Base-by-base conservation (phyloP, 2,329 filamentous ascomycete species). In the Diaporthe capsici region DNA sequence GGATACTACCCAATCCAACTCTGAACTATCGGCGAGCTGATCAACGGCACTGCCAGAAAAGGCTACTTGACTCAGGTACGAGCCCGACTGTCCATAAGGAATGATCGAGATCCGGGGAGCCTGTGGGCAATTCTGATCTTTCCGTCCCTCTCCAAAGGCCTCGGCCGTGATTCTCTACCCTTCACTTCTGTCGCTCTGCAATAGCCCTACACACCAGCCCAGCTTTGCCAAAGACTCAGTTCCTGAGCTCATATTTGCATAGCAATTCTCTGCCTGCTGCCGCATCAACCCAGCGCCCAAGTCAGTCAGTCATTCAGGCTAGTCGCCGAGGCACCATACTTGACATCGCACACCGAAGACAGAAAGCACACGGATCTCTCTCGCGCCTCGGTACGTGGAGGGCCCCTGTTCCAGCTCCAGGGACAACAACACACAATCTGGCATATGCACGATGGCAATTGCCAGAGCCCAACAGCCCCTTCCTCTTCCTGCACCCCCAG, bases 21-120 rank as follows among this genome's bases (percentile, higher is more conserved):
- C 20, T 51, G 47, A 70, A 55, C n/a, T n/a, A 22, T 28, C n/a
- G 9, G n/a, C 49, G 47, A 70, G 34, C 65, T 55, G 65, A 53
- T 53, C 65, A 39, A 68, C 44, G 65, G 47, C 31, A 53, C 47
- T 55, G 65, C 34, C 63, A 68, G 31, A 53, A 4, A 28, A 70
- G 49, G n/a, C 49, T 22, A 55, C 47, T 70, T 55, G 65, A 70
- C 65, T 70, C 65, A 70, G 65, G 65, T 70, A 70, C 49, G 65
- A 70, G 34, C 47, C 34, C 65, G 65, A 37, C 34, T 42, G 65
- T 28, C 34, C 65, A 70, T 42, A 53, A 37, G 65, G n/a, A 55
- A 42, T 22, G 8, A 70, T 70, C 49, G 31, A 55, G 47, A 70
- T 53, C 65, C 49, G 47, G 34, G 10, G 31, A 39, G 49, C 39